Evolutionary conservation across 768 basidiomycete species (phyloP).

Genomic region (Phylloporus sp.): DNA sequence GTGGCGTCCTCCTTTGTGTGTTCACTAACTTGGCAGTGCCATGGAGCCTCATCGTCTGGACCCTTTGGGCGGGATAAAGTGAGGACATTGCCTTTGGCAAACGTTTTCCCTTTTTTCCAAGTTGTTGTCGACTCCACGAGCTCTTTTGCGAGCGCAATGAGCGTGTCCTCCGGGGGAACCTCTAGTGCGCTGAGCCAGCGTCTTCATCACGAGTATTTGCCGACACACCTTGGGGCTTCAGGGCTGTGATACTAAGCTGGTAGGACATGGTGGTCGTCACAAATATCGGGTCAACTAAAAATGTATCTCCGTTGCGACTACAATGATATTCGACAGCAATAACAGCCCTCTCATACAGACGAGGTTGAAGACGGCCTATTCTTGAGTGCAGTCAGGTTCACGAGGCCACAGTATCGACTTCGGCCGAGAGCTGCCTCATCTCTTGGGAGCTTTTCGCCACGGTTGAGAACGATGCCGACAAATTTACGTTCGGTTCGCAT

Average conservation of each 20-base stretch:
- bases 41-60: constrained; percentile 53
- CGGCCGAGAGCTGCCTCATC: constrained; percentile 71
- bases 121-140: constrained; percentile 52
- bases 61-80: constrained; percentile 52
- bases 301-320: too few relatives aligned
- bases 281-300: constrained; percentile 17
- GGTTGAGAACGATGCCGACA: constrained; percentile 79
- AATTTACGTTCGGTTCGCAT: constrained; percentile 71
- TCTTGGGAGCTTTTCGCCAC: constrained; percentile 83
- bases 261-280: constrained; percentile 25
- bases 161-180: constrained; percentile 56
- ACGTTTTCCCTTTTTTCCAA: constrained; percentile 71
- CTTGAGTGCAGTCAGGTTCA: constrained; percentile 51
- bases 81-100: constrained; percentile 50
- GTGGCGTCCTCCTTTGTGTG: constrained; percentile 63
- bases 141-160: constrained; percentile 50
- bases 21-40: constrained; percentile 67
- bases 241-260: constrained; percentile 37
- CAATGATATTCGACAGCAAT: constrained; percentile 9
- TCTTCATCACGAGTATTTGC: not conserved
- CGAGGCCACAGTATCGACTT: constrained; percentile 79
- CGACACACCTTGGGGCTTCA: constrained; percentile 38
- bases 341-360: constrained; percentile 1
- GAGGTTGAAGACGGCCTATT: constrained; percentile 8
- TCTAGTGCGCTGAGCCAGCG: constrained; percentile 34